Evolutionary conservation across 371 early-diverging fungal species (phyloP).

Genomic region (Entomophthora muscae): DNA sequence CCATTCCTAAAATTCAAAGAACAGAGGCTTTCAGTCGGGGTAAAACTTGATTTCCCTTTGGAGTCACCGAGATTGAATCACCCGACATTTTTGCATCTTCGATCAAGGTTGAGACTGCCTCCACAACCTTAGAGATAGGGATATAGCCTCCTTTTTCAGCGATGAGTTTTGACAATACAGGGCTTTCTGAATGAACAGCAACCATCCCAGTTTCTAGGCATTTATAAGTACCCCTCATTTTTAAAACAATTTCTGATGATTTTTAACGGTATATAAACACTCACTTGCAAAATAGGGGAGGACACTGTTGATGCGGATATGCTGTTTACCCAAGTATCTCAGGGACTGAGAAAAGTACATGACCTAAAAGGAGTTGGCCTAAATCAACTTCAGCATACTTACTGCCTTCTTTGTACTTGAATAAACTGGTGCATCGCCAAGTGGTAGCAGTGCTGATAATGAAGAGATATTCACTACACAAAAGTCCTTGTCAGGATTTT

Average conservation of each 20-base stretch:
- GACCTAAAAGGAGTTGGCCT: neutral
- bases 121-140: neutral
- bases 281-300: neutral
- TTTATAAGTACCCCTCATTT: neutral
- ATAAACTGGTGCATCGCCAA: neutral
- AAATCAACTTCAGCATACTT: neutral
- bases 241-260: no score
- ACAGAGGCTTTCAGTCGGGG: no score
- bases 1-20: no score
- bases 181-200: neutral
- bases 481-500: neutral
- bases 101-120: neutral
- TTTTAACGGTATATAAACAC: neutral
- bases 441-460: neutral
- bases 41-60: no score
- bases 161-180: neutral
- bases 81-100: neutral
- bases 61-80: no score
- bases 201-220: neutral
- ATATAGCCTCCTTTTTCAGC: neutral
- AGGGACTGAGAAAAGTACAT: neutral
- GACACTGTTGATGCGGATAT: neutral
- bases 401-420: constrained; percentile 1
- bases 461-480: neutral
- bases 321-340: neutral